phyloP scores from a whole-genome alignment of 495 filamentous ascomycete genomes.

The Choiromyces venosus region DNA sequence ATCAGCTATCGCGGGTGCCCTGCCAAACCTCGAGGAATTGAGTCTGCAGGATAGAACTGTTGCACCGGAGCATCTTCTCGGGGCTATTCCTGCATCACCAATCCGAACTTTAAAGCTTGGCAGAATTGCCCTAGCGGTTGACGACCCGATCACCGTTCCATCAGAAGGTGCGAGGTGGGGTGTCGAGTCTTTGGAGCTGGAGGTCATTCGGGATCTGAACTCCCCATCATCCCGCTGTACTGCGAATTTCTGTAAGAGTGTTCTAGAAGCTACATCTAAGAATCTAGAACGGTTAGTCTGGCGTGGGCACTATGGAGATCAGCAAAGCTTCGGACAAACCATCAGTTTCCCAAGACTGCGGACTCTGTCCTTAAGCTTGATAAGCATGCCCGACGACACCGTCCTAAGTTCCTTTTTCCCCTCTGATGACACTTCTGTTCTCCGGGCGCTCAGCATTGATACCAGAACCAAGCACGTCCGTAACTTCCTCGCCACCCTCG shows the following conservation, averaged over 20 bases:
- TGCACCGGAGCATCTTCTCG: neutral
- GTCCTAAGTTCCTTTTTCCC: slow-evolving; percentile 6
- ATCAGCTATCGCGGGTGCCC: neutral
- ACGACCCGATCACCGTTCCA: slow-evolving; percentile 2
- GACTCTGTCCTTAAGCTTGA: neutral
- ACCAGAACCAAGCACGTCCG: neutral
- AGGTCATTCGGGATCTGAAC: neutral
- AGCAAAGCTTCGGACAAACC: neutral
- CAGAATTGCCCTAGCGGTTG: neutral
- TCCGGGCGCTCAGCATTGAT: slow-evolving; percentile 1
- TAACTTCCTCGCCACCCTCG: neutral
- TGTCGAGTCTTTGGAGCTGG: neutral
- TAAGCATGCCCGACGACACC: neutral
- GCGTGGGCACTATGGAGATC: neutral
- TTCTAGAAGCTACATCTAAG: slow-evolving; percentile 6
- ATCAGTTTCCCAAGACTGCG: slow-evolving; percentile 5
- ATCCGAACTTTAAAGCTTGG: slow-evolving; percentile 6
- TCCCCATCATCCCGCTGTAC: neutral
- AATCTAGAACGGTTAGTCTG: slow-evolving; percentile 7
- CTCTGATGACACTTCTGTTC: neutral
- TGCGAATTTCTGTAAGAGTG: slow-evolving; percentile 8
- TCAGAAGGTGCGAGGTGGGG: neutral
- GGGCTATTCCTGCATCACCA: slow-evolving; percentile 1
- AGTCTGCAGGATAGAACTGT: slow-evolving; percentile 9
- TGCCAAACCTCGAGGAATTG: slow-evolving; percentile 12